Evolutionary conservation across 129 eudicot genomes (phyloP).

Genomic region (Lactuca saligna): DNA sequence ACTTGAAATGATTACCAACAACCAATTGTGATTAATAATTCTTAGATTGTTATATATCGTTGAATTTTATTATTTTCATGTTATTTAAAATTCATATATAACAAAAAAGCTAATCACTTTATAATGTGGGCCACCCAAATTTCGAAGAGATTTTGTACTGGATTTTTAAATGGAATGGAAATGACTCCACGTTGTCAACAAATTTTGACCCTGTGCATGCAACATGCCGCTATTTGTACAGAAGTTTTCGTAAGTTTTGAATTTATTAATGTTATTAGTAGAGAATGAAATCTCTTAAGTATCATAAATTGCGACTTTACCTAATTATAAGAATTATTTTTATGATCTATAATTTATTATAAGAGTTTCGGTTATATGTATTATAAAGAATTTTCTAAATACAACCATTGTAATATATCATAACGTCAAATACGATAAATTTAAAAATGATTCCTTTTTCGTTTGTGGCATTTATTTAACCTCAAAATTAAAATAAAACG

Average conservation of each 20-base stretch:
- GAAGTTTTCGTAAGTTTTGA: background rate
- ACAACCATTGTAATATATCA: background rate
- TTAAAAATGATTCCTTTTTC: no score
- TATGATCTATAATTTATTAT: background rate
- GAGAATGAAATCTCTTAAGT: background rate
- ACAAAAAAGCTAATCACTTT: background rate
- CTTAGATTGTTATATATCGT: background rate
- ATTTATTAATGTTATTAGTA: background rate
- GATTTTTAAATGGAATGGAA: constrained; percentile 12
- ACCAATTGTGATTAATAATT: constrained; percentile 1
- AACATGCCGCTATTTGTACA: background rate
- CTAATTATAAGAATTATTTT: background rate
- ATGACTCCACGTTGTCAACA: constrained; percentile 23
- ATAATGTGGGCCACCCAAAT: constrained; percentile 21
- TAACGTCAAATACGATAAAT: background rate
- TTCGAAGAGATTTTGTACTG: constrained; percentile 18
- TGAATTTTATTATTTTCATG: background rate
- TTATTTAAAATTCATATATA: no score
- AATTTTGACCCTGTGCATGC: constrained; percentile 10
- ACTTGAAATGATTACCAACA: constrained; percentile 26
- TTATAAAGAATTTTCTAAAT: background rate
- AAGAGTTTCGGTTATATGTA: no score
- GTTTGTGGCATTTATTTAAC: background rate
- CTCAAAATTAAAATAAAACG: no score
- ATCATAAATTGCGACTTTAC: background rate